phyloP scores from a whole-genome alignment of 345 rosid genomes.

The Boechera retrofracta region DNA sequence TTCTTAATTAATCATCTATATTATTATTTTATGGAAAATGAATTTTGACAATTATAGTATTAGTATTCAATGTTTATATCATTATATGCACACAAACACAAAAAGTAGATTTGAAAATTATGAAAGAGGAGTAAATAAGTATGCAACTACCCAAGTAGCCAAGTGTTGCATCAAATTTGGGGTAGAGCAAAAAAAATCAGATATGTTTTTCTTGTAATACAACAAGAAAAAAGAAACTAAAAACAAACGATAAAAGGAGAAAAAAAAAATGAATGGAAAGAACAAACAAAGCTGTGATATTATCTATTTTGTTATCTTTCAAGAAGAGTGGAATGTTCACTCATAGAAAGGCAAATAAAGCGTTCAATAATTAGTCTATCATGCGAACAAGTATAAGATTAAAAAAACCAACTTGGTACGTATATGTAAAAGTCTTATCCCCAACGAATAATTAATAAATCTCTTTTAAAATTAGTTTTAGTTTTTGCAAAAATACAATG shows the following conservation, averaged over 20 bases:
- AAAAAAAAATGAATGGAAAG: constrained; percentile 15
- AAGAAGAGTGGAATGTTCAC: constrained; percentile 43
- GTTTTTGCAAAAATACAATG: not conserved
- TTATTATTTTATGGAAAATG: not conserved
- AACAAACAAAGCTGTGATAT: constrained; percentile 36
- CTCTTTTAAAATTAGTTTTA: not conserved
- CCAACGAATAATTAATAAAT: not conserved
- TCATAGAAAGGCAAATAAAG: constrained; percentile 36
- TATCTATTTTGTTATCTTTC: constrained; percentile 38
- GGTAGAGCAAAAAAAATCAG: constrained; percentile 16
- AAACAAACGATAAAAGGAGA: not conserved
- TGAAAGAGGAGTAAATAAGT: constrained; percentile 8
- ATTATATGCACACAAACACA: not conserved
- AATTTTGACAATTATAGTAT: not conserved
- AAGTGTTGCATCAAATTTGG: constrained; percentile 32
- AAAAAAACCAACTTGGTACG: constrained; percentile 20
- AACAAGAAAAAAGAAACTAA: not conserved
- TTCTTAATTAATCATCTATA: not conserved
- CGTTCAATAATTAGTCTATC: constrained; percentile 42
- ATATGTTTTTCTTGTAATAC: constrained; percentile 13
- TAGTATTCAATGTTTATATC: not conserved
- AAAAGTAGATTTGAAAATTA: not conserved
- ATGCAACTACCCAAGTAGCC: constrained; percentile 37
- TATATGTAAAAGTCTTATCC: constrained; percentile 27
- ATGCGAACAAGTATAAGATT: constrained; percentile 31